Evolutionary conservation across 2,329 filamentous ascomycete genomes (phyloP), one percentile per base, ranked within the genome.

Genomic region (Aspergillus hiratsukae): DNA sequence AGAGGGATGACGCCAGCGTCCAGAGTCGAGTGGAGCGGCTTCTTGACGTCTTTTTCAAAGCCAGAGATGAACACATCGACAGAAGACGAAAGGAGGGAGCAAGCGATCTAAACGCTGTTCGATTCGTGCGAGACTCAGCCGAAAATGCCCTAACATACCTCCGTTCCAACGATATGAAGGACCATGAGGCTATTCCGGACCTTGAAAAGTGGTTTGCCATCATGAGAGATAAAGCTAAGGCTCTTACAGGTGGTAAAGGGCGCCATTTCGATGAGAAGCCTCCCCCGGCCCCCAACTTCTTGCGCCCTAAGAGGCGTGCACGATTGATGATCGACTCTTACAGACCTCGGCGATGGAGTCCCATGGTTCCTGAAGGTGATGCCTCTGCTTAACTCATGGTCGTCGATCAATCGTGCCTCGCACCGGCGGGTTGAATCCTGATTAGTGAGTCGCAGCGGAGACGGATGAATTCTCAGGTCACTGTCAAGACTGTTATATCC

Each of bases 61-160:
- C 76, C 8, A 72, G 73, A 54, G 59, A 65, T 1, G 74, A 78
- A 5, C 75, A 73, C 59, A 64, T 71, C 55, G 60, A 58, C 4
- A 57, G 69, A 29, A 62, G 65, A 40, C 54, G 64, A 40, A 58
- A 53, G 29, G 59, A 70, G 29, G 66, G 62, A 29, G 53, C 63
- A 3, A 56, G 63, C 3, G 63, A 62, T 31, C 60, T 65, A 37
- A 59, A 64, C 23, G 63, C 69, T 1, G 72, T 73, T 25, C 72
- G 72, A 50, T 78, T 76, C 51, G 70, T 78, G 27, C 72, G 75
- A 3, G 75, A 78, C 60, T 77, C 73, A 1, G 74, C 75, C 5
- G 75, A 78, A 55, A 77, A 77, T 53, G 64, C 69, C 1, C 63
- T 76, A 17, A 27, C 43, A 46, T 46, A 46, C 11, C 43, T 46